Conservation (phyloP, 192 early-diverging fungal genomes). For the Radiomyces spectabilis region DNA sequence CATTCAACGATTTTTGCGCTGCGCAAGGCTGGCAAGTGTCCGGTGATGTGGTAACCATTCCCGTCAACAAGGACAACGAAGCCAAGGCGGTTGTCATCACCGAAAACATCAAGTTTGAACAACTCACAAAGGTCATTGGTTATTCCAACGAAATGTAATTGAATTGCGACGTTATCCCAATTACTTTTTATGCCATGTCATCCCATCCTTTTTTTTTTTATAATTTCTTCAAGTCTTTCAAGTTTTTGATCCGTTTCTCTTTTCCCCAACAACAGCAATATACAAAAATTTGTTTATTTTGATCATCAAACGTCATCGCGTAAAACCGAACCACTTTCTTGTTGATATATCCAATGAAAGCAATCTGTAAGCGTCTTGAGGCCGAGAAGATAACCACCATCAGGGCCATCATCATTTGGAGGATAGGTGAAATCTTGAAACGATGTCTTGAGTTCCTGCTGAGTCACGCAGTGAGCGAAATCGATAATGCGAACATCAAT, state of each 20-base stretch:
- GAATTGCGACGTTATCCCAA: too few relatives aligned
- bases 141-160: conserved; percentile 34
- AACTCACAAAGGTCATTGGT: conserved; percentile 35
- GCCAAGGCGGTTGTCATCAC: conserved; percentile 78
- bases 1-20: conserved; percentile 49
- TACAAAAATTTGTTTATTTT: too few relatives aligned
- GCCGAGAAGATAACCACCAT: conserved; percentile 76
- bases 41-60: conserved; percentile 58
- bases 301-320: too few relatives aligned
- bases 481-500: conserved; percentile 93
- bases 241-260: too few relatives aligned
- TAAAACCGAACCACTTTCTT: conserved; percentile 31
- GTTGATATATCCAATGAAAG: conserved; percentile 61
- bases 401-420: conserved; percentile 46
- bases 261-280: too few relatives aligned
- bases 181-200: too few relatives aligned
- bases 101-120: conserved; percentile 87
- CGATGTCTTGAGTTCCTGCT: conserved; percentile 23
- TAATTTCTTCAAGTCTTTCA: too few relatives aligned
- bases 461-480: conserved; percentile 85
- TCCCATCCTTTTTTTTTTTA: too few relatives aligned
- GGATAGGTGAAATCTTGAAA: conserved; percentile 28
- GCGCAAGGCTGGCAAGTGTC: conserved; percentile 57
- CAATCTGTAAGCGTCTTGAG: conserved; percentile 58
- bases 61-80: conserved; percentile 76